These are phyloP conservation scores for Wickerhamia fluorescens DNA, from an alignment of 805 yeast genomes.

Conservation along the genomic window DNA sequence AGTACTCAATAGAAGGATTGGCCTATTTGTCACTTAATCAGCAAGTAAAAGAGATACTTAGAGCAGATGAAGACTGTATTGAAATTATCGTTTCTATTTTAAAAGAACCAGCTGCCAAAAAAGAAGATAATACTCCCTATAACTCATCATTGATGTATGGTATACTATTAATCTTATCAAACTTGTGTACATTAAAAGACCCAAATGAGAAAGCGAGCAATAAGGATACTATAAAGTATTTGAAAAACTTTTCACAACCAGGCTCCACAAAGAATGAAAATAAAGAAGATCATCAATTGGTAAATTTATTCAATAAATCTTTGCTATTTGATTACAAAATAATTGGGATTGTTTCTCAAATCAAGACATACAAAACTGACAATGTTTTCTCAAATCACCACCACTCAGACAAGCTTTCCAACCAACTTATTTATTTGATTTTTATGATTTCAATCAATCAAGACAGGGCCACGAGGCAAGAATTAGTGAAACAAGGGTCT, in stretches of 20 bases:
- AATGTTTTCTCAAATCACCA: too few relatives aligned
- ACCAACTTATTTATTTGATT: slow-evolving; percentile 26
- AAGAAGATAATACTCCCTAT: slow-evolving; percentile 37
- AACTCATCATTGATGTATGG: slow-evolving; percentile 40
- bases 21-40: slow-evolving; percentile 40
- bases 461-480: slow-evolving; percentile 18
- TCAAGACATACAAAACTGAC: slow-evolving; percentile 13
- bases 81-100: slow-evolving; percentile 11
- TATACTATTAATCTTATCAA: slow-evolving; percentile 31
- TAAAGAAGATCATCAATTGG: slow-evolving; percentile 17
- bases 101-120: too few relatives aligned
- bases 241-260: slow-evolving; percentile 32
- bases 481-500: slow-evolving; percentile 42
- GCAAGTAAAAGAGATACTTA: slow-evolving; percentile 21
- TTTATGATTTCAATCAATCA: slow-evolving; percentile 26
- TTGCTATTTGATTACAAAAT: slow-evolving; percentile 18
- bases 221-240: slow-evolving; percentile 25
- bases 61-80: slow-evolving; percentile 28
- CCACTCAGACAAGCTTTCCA: slow-evolving; percentile 7
- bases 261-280: slow-evolving; percentile 10
- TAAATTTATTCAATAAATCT: slow-evolving; percentile 25
- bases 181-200: slow-evolving; percentile 29
- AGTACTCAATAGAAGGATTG: slow-evolving; percentile 36
- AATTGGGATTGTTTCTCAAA: slow-evolving; percentile 10
- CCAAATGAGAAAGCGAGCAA: slow-evolving; percentile 15